A percentile compares a stretch with the other conserved stretches of the same genome.
Conservation (phyloP, 2,329 filamentous ascomycete genomes). For the Endoconidiophora laricicola region DNA sequence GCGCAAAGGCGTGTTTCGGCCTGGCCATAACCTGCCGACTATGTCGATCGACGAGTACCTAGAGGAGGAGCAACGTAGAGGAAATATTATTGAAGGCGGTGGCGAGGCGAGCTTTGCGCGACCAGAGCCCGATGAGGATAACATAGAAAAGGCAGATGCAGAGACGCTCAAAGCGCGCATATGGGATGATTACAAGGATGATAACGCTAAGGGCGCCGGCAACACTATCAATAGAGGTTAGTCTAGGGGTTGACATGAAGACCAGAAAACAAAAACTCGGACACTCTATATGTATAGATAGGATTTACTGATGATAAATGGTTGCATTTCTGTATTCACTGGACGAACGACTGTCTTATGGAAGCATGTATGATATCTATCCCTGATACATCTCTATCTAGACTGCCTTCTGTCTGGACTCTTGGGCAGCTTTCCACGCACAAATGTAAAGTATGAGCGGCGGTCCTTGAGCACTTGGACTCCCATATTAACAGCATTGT, state of each 20-base stretch:
- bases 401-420: too few species aligned
- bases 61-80: conserved; percentile 70
- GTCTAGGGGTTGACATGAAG: background rate
- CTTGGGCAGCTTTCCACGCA: too few species aligned
- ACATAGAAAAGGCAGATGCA: conserved; percentile 69
- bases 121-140: conserved; percentile 72
- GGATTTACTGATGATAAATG: too few species aligned
- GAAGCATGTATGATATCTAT: too few species aligned
- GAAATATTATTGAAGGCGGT: conserved; percentile 81
- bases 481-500: background rate
- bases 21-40: conserved; percentile 84
- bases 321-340: too few species aligned
- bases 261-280: too few species aligned
- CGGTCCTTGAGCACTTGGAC: too few species aligned
- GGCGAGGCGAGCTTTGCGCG: conserved; percentile 55
- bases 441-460: too few species aligned
- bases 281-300: too few species aligned
- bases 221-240: conserved; percentile 69
- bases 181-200: conserved; percentile 90
- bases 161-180: conserved; percentile 86
- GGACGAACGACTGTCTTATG: too few species aligned
- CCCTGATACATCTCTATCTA: too few species aligned
- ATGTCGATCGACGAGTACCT: conserved; percentile 98
- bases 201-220: conserved; percentile 68
- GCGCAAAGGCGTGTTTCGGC: conserved; percentile 66